Percentiles rank a stretch among this genome's conserved stretches.
Conservation (phyloP, 1,139 yeast genomes). For the Suhomyces bribrorum region DNA sequence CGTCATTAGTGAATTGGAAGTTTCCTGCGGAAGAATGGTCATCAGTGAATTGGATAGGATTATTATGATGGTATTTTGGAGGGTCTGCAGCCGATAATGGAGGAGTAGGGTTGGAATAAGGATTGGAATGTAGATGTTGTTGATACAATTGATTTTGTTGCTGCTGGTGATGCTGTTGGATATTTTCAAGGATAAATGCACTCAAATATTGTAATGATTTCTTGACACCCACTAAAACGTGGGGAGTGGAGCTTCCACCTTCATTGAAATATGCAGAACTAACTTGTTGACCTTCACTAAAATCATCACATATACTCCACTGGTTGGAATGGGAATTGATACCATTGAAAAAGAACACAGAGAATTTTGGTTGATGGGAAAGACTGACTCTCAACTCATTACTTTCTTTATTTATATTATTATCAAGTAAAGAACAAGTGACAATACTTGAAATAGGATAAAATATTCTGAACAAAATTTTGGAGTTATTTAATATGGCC, state of each 20-base stretch:
- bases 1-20: conserved; percentile 23
- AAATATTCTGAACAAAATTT: conserved; percentile 68
- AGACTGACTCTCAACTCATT: conserved; percentile 55
- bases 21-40: conserved; percentile 16
- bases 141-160: conserved; percentile 7
- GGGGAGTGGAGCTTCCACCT: conserved; percentile 53
- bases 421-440: conserved; percentile 50
- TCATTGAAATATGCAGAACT: conserved; percentile 62
- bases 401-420: conserved; percentile 42
- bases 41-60: conserved; percentile 19
- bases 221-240: conserved; percentile 55
- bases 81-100: conserved; percentile 8
- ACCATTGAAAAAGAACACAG: conserved; percentile 65
- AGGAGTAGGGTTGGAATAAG: conserved; percentile 15
- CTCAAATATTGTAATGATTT: conserved; percentile 54
- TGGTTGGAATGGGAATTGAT: conserved; percentile 56
- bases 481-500: conserved; percentile 65
- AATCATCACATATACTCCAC: conserved; percentile 83
- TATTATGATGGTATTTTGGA: conserved; percentile 15
- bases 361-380: conserved; percentile 68
- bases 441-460: conserved; percentile 55
- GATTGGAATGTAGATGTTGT: conserved; percentile 11
- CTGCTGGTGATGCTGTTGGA: conserved; percentile 12
- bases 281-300: conserved; percentile 80
- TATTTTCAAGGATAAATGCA: conserved; percentile 52